Evolutionary conservation across 768 basidiomycete genomes (phyloP).

Genomic region (Chlorophyllum brunneum): DNA sequence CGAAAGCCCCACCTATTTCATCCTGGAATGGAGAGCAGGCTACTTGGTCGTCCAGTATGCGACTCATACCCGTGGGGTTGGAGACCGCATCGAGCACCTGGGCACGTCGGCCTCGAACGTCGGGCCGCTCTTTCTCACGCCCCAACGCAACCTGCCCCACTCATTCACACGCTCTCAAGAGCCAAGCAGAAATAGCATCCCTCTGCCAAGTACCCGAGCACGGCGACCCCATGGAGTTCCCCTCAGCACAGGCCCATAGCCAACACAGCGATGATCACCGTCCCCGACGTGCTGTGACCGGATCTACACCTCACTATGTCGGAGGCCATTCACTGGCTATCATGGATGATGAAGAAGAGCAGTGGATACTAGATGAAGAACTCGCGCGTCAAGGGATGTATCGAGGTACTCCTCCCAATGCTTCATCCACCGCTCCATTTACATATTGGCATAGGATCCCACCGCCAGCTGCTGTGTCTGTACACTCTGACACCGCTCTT

Average conservation of each 20-base stretch:
- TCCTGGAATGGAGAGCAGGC: no score
- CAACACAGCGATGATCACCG: background rate
- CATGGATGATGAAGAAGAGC: constrained; percentile 34
- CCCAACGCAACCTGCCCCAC: background rate
- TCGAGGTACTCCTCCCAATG: constrained; percentile 19
- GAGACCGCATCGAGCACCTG: background rate
- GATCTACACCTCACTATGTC: constrained; percentile 8
- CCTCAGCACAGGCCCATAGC: background rate
- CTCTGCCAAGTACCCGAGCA: constrained; percentile 38
- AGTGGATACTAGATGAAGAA: constrained; percentile 28
- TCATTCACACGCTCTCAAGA: background rate
- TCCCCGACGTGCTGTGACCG: background rate
- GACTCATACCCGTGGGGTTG: no score
- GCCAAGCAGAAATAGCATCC: constrained; percentile 16
- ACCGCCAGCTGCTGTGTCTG: constrained; percentile 46
- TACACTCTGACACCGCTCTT: constrained; percentile 61
- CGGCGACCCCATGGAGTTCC: constrained; percentile 19
- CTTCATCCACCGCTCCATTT: constrained; percentile 9
- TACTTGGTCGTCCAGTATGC: no score
- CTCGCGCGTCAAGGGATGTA: constrained; percentile 29
- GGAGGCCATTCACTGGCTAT: constrained; percentile 18
- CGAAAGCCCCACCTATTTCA: no score
- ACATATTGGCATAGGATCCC: constrained; percentile 49
- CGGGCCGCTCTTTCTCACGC: constrained; percentile 1
- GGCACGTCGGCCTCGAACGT: background rate